phyloP scores from a whole-genome alignment of 768 basidiomycete species.

The Tylopilus rubrobrunneus region DNA sequence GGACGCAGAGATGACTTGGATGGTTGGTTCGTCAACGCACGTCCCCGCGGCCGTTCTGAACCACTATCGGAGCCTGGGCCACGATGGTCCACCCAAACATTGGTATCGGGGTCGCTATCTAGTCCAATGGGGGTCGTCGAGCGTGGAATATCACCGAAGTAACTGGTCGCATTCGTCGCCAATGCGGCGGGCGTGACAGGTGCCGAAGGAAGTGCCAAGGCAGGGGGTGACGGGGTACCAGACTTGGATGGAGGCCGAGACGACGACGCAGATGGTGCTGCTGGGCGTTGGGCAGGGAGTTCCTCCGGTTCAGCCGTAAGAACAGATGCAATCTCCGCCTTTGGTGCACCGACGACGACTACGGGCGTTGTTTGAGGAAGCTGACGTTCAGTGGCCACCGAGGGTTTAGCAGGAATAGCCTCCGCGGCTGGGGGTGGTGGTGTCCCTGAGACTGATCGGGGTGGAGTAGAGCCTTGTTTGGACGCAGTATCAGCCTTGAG shows the following conservation, averaged over 20 bases:
- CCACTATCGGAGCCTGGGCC: slow-evolving; percentile 15
- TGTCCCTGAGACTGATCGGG: slow-evolving; percentile 20
- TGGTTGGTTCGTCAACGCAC: slow-evolving; percentile 11
- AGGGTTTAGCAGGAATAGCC: slow-evolving; percentile 11
- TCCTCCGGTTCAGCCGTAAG: slow-evolving; percentile 51
- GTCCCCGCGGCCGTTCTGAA: slow-evolving; percentile 20
- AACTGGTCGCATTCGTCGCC: not conserved
- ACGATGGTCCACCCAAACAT: slow-evolving; percentile 29
- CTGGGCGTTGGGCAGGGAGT: slow-evolving; percentile 8
- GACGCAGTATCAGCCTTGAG: slow-evolving; percentile 16
- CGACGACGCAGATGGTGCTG: slow-evolving; percentile 6
- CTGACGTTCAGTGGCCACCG: not conserved
- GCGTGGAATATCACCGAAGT: slow-evolving; percentile 27
- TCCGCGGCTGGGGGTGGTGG: slow-evolving; percentile 12
- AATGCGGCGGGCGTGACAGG: slow-evolving; percentile 24
- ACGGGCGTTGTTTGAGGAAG: not conserved
- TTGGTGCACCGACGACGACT: slow-evolving; percentile 12
- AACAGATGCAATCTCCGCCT: slow-evolving; percentile 40
- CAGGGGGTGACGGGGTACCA: slow-evolving; percentile 14
- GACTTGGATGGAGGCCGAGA: slow-evolving; percentile 19
- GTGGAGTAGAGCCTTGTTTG: slow-evolving; percentile 12
- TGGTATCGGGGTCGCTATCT: slow-evolving; percentile 20
- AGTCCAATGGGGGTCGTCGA: slow-evolving; percentile 22
- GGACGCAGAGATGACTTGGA: slow-evolving; percentile 26
- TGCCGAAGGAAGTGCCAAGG: slow-evolving; percentile 16